A percentile compares a stretch with the other conserved stretches of the same genome.
Conservation (phyloP, 192 early-diverging fungal species). For the Podila horticola region DNA sequence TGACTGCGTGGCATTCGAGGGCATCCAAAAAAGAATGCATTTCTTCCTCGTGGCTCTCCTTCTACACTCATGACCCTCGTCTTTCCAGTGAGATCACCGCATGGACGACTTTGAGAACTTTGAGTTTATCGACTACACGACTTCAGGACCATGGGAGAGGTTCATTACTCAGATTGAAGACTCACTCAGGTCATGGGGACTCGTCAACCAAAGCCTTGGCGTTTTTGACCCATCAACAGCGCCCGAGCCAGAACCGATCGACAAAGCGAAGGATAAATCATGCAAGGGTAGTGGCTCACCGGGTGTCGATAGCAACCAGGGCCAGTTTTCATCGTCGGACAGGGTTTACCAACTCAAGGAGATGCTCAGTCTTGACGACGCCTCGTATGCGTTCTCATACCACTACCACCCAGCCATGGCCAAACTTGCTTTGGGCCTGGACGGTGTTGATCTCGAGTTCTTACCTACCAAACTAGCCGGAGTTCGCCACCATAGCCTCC, state of each 20-base stretch:
- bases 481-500: constrained; percentile 61
- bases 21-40: neutral
- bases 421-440: constrained; percentile 17
- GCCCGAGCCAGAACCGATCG: neutral
- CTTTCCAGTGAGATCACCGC: neutral
- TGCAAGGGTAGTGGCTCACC: neutral
- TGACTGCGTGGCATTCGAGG: neutral
- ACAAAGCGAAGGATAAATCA: neutral
- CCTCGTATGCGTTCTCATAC: constrained; percentile 54
- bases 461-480: constrained; percentile 31
- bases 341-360: constrained; percentile 34
- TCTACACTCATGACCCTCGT: neutral
- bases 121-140: constrained; percentile 81
- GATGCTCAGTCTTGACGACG: constrained; percentile 54
- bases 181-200: constrained; percentile 63
- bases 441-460: constrained; percentile 38
- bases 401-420: constrained; percentile 51
- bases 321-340: neutral
- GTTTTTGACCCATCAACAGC: constrained; percentile 52
- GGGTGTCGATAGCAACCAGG: neutral
- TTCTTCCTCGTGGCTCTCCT: neutral
- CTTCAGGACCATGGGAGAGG: constrained; percentile 77
- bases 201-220: constrained; percentile 61
- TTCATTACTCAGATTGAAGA: constrained; percentile 74
- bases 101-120: constrained; percentile 74